These are phyloP conservation scores for Alternaria alternata DNA, from an alignment of 2,329 filamentous ascomycete genomes.

Conservation along the genomic window DNA sequence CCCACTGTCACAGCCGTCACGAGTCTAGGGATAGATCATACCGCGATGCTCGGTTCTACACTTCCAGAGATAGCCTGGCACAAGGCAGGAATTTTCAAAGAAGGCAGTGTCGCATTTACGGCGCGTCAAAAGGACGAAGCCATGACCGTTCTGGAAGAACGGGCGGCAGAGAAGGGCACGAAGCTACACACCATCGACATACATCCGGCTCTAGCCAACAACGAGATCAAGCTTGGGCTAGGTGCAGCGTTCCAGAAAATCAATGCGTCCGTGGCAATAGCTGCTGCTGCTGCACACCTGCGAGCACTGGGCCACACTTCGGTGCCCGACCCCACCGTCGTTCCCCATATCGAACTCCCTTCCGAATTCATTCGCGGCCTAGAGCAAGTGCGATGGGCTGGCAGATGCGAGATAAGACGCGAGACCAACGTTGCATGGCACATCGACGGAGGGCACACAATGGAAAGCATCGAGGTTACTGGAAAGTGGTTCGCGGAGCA, in stretches of 20 bases:
- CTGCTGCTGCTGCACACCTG: conserved; percentile 67
- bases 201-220: conserved; percentile 57
- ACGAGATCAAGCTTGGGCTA: conserved; percentile 63
- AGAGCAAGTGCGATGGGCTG: conserved; percentile 72
- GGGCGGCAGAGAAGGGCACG: conserved; percentile 60
- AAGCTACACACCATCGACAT: conserved; percentile 58
- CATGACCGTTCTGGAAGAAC: conserved; percentile 63
- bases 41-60: conserved; percentile 78
- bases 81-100: conserved; percentile 87
- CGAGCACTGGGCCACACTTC: conserved; percentile 52
- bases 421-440: conserved; percentile 71
- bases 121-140: conserved; percentile 65
- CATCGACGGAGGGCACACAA: conserved; percentile 87
- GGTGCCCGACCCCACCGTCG: conserved; percentile 47
- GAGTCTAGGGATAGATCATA: conserved; percentile 86
- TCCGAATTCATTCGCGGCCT: conserved; percentile 71
- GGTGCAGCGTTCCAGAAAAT: conserved; percentile 69
- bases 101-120: conserved; percentile 69
- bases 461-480: conserved; percentile 80
- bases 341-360: conserved; percentile 59
- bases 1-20: conserved; percentile 78
- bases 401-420: conserved; percentile 76
- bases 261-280: conserved; percentile 69
- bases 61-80: conserved; percentile 89
- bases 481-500: conserved; percentile 75